Evolutionary conservation across 768 basidiomycete genomes (phyloP).

Genomic region (Cystofilobasidium macerans): DNA sequence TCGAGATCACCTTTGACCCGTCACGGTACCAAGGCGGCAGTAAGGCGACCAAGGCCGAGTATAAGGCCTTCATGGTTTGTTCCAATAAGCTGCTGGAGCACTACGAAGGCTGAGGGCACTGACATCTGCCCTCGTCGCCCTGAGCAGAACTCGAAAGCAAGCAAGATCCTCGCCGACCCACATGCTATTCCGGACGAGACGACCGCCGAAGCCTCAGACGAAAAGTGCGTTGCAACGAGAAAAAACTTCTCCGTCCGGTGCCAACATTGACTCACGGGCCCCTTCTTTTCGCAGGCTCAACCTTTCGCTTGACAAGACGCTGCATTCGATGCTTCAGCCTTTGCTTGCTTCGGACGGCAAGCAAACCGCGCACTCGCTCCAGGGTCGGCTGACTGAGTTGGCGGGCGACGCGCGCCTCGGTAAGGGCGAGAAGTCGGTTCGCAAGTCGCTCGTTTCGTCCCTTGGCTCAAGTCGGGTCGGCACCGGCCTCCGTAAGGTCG

Average conservation of each 20-base stretch:
- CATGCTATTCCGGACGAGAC: slow-evolving; percentile 21
- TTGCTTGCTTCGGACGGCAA: slow-evolving; percentile 31
- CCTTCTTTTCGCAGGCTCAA: slow-evolving; percentile 30
- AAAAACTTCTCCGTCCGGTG: too few relatives aligned
- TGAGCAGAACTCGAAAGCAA: slow-evolving; percentile 32
- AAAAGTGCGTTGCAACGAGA: slow-evolving; percentile 16
- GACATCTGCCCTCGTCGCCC: background rate
- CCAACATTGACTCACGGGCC: background rate
- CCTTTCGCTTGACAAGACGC: slow-evolving; percentile 36
- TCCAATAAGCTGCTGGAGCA: too few relatives aligned
- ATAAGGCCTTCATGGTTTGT: slow-evolving; percentile 38
- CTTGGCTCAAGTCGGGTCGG: slow-evolving; percentile 30
- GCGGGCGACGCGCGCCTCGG: slow-evolving; percentile 33
- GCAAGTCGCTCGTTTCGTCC: slow-evolving; percentile 28
- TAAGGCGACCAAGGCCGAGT: slow-evolving; percentile 32
- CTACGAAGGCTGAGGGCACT: too few relatives aligned
- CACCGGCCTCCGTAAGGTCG: slow-evolving; percentile 31
- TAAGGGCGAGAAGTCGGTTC: slow-evolving; percentile 28
- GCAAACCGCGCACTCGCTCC: slow-evolving; percentile 15
- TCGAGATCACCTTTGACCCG: slow-evolving; percentile 36
- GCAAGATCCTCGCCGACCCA: slow-evolving; percentile 32
- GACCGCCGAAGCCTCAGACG: slow-evolving; percentile 26
- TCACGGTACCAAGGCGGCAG: slow-evolving; percentile 4
- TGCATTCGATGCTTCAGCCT: slow-evolving; percentile 35
- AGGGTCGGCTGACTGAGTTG: slow-evolving; percentile 28